Evolutionary conservation across 1,139 yeast species (phyloP).

Genomic region (Taiozyma sp.): DNA sequence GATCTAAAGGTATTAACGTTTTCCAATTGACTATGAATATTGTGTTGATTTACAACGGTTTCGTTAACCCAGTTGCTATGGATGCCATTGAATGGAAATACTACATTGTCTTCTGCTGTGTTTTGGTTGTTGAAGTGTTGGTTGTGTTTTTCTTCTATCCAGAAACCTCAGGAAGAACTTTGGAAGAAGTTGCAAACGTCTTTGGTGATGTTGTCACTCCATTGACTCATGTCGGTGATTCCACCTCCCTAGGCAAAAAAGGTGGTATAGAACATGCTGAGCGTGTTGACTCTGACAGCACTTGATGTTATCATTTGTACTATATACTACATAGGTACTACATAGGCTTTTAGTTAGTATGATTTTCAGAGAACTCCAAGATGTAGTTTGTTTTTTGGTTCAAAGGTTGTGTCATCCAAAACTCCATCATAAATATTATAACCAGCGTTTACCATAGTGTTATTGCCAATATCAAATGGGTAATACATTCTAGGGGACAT

Average conservation of each 20-base stretch:
- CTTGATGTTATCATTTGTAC: no score
- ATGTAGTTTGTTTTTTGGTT: no score
- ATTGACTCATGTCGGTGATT: neutral
- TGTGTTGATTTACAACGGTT: constrained; percentile 35
- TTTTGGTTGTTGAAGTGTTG: constrained; percentile 32
- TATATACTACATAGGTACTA: no score
- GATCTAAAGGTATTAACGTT: constrained; percentile 29
- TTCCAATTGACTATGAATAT: constrained; percentile 28
- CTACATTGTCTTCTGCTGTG: constrained; percentile 46
- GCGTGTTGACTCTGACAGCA: no score
- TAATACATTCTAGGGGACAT: no score
- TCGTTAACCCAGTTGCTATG: constrained; percentile 55
- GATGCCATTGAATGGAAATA: constrained; percentile 52
- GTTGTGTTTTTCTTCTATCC: constrained; percentile 38
- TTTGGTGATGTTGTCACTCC: constrained; percentile 1
- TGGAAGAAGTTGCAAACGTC: constrained; percentile 43
- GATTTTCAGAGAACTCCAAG: no score
- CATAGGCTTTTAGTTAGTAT: no score
- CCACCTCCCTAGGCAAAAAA: neutral
- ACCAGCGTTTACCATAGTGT: no score
- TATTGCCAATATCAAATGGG: no score
- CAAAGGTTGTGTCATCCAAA: no score
- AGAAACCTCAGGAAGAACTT: constrained; percentile 48
- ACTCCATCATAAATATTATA: no score
- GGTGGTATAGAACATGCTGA: no score